Conservation (phyloP, 371 early-diverging fungal genomes). For the Apophysomyces elegans region DNA sequence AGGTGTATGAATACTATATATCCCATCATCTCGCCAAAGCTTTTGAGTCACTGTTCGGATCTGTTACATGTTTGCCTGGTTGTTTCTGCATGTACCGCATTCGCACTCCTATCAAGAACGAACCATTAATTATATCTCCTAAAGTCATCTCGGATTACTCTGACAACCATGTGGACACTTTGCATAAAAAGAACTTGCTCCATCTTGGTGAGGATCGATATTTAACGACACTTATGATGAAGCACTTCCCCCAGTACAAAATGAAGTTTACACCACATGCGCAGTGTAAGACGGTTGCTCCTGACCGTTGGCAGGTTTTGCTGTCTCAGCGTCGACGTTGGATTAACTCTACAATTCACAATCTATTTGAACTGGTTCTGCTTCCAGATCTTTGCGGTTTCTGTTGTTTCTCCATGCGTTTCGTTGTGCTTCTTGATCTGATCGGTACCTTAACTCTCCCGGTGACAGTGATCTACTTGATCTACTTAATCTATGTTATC, state of each 20-base stretch:
- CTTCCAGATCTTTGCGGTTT: conserved; percentile 93
- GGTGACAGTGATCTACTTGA: conserved; percentile 88
- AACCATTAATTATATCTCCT: conserved; percentile 92
- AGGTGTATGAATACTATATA: conserved; percentile 99
- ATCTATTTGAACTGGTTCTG: conserved; percentile 89
- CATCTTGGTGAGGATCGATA: conserved; percentile 99
- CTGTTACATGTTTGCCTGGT: conserved; percentile 95
- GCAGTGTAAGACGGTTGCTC: conserved; percentile 96
- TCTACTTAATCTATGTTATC: conserved; percentile 74
- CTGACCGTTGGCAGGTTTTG: conserved; percentile 93
- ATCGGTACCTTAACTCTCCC: conserved; percentile 94
- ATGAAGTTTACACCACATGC: conserved; percentile 97
- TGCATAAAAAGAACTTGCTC: conserved; percentile 99
- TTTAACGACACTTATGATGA: conserved; percentile 97
- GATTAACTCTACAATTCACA: conserved; percentile 99
- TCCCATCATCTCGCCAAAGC: conserved; percentile 98
- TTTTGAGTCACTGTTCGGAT: conserved; percentile 99
- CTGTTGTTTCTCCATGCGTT: conserved; percentile 97
- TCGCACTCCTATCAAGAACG: conserved; percentile 80
- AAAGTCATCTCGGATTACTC: conserved; percentile 94
- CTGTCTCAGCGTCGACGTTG: conserved; percentile 90
- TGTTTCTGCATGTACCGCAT: conserved; percentile 97
- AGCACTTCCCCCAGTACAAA: conserved; percentile 97
- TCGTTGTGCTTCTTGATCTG: conserved; percentile 90
- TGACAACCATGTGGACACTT: conserved; percentile 92